A percentile compares a stretch with the other conserved stretches of the same genome.
Conservation (phyloP, 2,329 filamentous ascomycete species). For the Capronia americana region DNA sequence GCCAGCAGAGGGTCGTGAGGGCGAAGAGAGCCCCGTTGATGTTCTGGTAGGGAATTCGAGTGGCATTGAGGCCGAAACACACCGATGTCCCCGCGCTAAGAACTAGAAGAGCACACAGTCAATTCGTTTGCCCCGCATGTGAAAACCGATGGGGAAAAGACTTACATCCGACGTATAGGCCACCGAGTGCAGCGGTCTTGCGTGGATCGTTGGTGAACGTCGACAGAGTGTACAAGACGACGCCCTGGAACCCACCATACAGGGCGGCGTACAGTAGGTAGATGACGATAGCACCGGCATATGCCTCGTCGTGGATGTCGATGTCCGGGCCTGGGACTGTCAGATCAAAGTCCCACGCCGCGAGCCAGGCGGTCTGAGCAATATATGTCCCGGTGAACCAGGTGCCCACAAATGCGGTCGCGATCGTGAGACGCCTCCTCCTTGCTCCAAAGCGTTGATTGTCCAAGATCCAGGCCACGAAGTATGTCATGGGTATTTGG, state of each 20-base stretch:
- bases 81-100: conserved; percentile 18
- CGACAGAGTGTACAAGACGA: conserved; percentile 16
- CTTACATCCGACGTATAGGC: conserved; percentile 16
- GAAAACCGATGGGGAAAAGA: not conserved
- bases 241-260: conserved; percentile 14
- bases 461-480: conserved; percentile 14
- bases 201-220: conserved; percentile 15
- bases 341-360: conserved; percentile 15
- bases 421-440: conserved; percentile 10
- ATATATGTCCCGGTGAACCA: conserved; percentile 20
- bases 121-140: not conserved
- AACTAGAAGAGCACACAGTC: conserved; percentile 10
- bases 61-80: conserved; percentile 19
- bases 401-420: not conserved
- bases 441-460: conserved; percentile 6
- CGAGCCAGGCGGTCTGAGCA: conserved; percentile 18
- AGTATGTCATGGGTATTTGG: conserved; percentile 14
- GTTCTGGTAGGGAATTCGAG: conserved; percentile 17
- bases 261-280: conserved; percentile 18
- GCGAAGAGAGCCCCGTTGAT: conserved; percentile 15
- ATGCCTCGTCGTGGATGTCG: conserved; percentile 15
- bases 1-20: conserved; percentile 18
- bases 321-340: conserved; percentile 14
- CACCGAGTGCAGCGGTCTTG: conserved; percentile 10
- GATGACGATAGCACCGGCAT: conserved; percentile 13